Evolutionary conservation across 2,329 filamentous ascomycete genomes (phyloP).

Genomic region (Xylariales sp.): DNA sequence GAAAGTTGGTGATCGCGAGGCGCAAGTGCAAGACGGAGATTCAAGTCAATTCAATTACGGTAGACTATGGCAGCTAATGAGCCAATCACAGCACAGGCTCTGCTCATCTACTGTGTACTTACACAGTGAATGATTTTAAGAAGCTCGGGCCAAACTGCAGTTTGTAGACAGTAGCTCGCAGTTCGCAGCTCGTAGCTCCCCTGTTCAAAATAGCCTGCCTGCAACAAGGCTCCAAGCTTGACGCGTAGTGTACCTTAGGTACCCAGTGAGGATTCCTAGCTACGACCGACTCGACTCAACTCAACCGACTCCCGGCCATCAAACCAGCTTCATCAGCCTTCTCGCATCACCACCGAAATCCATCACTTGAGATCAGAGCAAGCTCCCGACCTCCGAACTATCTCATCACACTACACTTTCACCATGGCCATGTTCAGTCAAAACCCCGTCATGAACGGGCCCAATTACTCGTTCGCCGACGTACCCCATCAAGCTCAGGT

Average conservation of each 20-base stretch:
- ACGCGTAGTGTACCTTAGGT: constrained; percentile 16
- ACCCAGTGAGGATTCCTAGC: constrained; percentile 8
- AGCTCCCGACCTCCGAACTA: too few species aligned
- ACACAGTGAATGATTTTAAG: constrained; percentile 4
- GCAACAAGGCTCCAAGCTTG: constrained; percentile 47
- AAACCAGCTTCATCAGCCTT: constrained; percentile 9
- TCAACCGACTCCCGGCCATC: constrained; percentile 4
- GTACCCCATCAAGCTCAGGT: constrained; percentile 47
- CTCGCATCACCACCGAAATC: constrained; percentile 5
- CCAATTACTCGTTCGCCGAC: constrained; percentile 65
- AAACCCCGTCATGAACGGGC: constrained; percentile 63
- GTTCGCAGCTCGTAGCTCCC: too few species aligned
- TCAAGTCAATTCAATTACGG: too few species aligned
- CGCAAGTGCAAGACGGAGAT: too few species aligned
- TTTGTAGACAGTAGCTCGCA: neutral
- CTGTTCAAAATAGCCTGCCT: too few species aligned
- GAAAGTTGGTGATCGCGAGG: too few species aligned
- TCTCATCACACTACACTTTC: constrained; percentile 15
- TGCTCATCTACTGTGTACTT: neutral
- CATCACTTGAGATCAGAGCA: too few species aligned
- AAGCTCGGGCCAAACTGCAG: constrained; percentile 12
- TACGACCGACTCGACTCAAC: neutral
- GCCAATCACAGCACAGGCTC: constrained; percentile 1
- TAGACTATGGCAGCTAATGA: constrained; percentile 3
- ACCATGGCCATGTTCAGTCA: constrained; percentile 67